A percentile compares a stretch with the other conserved stretches of the same genome.
phyloP scores from a whole-genome alignment of 2,329 filamentous ascomycete species.

The Fusarium decemcellulare region DNA sequence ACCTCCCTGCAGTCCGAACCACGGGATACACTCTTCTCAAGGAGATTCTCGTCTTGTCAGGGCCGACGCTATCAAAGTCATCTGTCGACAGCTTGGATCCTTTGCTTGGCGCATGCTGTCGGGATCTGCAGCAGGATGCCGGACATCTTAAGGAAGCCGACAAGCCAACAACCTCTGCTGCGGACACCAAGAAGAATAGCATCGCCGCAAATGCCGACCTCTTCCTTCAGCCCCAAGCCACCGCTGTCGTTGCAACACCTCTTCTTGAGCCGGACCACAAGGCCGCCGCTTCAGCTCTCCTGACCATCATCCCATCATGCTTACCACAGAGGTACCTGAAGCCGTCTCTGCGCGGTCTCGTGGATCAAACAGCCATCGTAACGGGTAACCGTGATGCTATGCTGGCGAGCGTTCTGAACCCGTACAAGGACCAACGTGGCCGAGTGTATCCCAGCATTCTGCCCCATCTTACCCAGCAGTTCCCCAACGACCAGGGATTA shows the following conservation, averaged over 20 bases:
- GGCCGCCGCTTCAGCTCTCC: conserved; percentile 71
- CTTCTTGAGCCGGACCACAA: conserved; percentile 63
- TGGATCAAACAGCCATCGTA: conserved; percentile 87
- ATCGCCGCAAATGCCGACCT: conserved; percentile 77
- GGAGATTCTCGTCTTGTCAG: conserved; percentile 72
- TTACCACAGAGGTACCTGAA: conserved; percentile 78
- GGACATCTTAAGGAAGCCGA: conserved; percentile 61
- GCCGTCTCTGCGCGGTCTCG: conserved; percentile 78
- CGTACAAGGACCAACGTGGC: conserved; percentile 74
- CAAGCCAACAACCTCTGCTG: conserved; percentile 49
- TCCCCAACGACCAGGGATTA: conserved; percentile 73
- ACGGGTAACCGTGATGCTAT: conserved; percentile 79
- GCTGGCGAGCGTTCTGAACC: conserved; percentile 86
- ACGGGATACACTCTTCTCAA: conserved; percentile 72
- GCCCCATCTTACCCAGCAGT: conserved; percentile 81
- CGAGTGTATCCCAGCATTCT: conserved; percentile 80
- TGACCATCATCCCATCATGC: conserved; percentile 73
- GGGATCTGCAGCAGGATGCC: conserved; percentile 75
- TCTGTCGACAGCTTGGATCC: conserved; percentile 73
- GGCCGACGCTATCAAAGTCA: conserved; percentile 76
- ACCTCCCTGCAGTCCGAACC: conserved; percentile 68
- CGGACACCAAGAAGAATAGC: conserved; percentile 56
- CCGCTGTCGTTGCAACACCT: conserved; percentile 49
- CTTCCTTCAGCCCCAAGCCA: conserved; percentile 68
- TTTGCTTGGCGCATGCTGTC: conserved; percentile 78